Evolutionary conservation across 148 eudicot species (phyloP), one percentile per base, ranked within the genome.

Genomic region (Nepenthes gracilis): DNA sequence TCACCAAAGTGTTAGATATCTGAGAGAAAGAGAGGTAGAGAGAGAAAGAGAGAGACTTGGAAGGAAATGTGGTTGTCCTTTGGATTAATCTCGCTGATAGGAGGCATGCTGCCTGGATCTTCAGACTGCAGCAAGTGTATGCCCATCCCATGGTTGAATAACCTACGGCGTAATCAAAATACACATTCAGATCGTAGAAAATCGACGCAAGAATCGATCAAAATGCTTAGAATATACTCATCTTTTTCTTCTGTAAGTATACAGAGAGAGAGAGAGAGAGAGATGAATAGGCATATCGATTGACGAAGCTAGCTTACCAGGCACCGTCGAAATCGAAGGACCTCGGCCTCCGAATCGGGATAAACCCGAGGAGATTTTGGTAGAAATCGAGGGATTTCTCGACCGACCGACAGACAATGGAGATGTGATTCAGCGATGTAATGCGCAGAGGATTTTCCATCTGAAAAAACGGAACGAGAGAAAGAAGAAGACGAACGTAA

Each of bases 51-150:
- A 38, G 5, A 2, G 62, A 82, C 83, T 34, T 74, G 77, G 62
- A 79, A 79, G 23, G 83, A 82, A 49, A 82, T 82, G 69, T 79
- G 86, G 54, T 76, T 77, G 57, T 74, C 81, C 47, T 69, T 76
- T 36, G 86, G 86, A 51, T 79, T 76, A 35, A 82, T 82, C 54
- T 49, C 58, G 61, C 43, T 62, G 12, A 57, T 56, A 8, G 45
- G 45, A 57, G 59, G 70, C 57, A 65, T 66, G 45, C 23, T 48
- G 35, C 64, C 54, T 0, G 61, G 56, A 62, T 76, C 66, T 8
- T 74, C 70, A 7, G 70, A 56, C 14, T 82, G 77, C 37, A 82
- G 61, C 50, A 82, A 74, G 60, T 82, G 86, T 43, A 82, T 79
- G 45, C 86, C 86, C 8, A 82, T 55, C 8, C 79, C 79, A 56